phyloP scores from a whole-genome alignment of 768 basidiomycete species.

The Macrolepiota dolichaula region DNA sequence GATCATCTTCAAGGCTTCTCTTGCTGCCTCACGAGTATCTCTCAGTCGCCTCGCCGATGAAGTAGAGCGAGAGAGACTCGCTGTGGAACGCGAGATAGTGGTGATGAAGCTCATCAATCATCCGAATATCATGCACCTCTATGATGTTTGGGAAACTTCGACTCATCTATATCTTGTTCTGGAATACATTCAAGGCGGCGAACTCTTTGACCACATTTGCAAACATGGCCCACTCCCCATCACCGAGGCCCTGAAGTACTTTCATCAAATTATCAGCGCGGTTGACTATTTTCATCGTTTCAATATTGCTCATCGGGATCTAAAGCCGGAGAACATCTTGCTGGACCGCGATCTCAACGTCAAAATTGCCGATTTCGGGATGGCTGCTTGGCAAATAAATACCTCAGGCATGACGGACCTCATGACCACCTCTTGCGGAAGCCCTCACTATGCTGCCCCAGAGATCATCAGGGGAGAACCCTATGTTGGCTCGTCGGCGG shows the following conservation, averaged over 20 bases:
- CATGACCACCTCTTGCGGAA: conserved; percentile 86
- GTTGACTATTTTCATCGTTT: conserved; percentile 93
- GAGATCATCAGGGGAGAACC: conserved; percentile 82
- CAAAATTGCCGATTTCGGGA: conserved; percentile 97
- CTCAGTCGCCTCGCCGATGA: conserved; percentile 68
- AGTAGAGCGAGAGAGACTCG: conserved; percentile 72
- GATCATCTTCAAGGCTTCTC: conserved; percentile 79
- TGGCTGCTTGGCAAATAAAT: conserved; percentile 87
- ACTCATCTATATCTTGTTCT: conserved; percentile 87
- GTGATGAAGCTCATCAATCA: conserved; percentile 98
- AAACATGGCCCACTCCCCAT: conserved; percentile 67
- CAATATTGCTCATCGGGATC: conserved; percentile 90
- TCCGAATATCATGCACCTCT: conserved; percentile 90
- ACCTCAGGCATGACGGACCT: conserved; percentile 31
- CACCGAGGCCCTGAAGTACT: conserved; percentile 78
- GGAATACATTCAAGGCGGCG: conserved; percentile 93
- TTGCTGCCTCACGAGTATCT: conserved; percentile 59
- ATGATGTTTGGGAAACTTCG: conserved; percentile 96
- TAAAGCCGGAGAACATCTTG: conserved; percentile 93
- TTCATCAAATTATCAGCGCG: conserved; percentile 90
- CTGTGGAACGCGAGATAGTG: conserved; percentile 91
- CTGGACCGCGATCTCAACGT: conserved; percentile 81
- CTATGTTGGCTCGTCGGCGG: conserved; percentile 85
- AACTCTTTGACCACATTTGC: conserved; percentile 91
- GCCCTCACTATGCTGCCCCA: conserved; percentile 93